Evolutionary conservation across 352 stramenopile species (phyloP).

Genomic region (Elongisporangium anandrum): DNA sequence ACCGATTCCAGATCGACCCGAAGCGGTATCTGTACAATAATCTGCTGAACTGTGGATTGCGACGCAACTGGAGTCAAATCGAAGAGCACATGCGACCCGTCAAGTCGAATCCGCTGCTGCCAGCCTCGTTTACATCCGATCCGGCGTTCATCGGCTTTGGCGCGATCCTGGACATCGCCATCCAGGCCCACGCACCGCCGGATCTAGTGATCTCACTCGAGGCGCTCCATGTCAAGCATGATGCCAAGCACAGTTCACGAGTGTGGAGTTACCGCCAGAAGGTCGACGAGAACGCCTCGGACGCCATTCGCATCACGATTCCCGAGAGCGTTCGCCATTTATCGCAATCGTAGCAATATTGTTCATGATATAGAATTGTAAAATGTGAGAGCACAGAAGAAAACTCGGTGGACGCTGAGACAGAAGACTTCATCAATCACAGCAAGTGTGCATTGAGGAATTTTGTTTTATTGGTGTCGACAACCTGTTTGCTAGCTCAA

Average conservation of each 20-base stretch:
- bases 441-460: no score
- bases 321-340: conserved; percentile 23
- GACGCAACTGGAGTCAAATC: conserved; percentile 50
- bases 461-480: no score
- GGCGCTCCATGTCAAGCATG: conserved; percentile 43
- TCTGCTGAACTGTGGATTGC: conserved; percentile 36
- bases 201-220: conserved; percentile 41
- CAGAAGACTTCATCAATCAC: no score
- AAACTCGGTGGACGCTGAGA: no score
- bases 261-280: conserved; percentile 47
- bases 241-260: conserved; percentile 26
- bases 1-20: conserved; percentile 41
- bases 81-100: conserved; percentile 35
- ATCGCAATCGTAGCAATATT: background rate
- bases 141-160: conserved; percentile 56
- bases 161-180: conserved; percentile 61
- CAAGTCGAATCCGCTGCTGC: conserved; percentile 20
- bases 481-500: no score
- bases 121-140: conserved; percentile 20
- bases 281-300: conserved; percentile 24
- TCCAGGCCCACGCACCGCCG: conserved; percentile 36
- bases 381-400: no score
- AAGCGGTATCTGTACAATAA: conserved; percentile 51
- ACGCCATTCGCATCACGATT: conserved; percentile 43
- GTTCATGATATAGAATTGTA: background rate